phyloP scores from a whole-genome alignment of 106 monocot genomes.

The Allium cepa region DNA sequence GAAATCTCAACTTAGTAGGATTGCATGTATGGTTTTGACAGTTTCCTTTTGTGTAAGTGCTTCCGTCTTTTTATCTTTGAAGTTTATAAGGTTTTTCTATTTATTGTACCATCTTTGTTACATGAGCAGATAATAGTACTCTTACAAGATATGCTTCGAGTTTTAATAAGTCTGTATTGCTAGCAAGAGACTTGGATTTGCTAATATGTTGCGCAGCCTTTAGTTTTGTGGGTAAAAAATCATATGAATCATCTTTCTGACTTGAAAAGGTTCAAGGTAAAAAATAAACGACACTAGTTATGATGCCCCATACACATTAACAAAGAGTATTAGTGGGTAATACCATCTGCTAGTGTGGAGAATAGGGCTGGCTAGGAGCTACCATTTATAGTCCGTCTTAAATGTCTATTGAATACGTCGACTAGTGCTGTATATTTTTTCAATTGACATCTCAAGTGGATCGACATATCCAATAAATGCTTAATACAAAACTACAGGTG shows the following conservation, averaged over 20 bases:
- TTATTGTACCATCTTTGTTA: neutral
- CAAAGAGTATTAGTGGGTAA: too few relatives aligned
- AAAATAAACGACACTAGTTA: too few relatives aligned
- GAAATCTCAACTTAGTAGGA: constrained; percentile 63
- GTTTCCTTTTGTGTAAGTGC: constrained; percentile 72
- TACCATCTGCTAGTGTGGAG: too few relatives aligned
- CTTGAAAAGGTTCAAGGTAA: constrained; percentile 61
- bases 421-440: too few relatives aligned
- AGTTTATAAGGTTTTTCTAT: neutral
- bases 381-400: too few relatives aligned
- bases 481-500: too few relatives aligned
- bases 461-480: too few relatives aligned
- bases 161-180: constrained; percentile 75
- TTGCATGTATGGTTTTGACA: constrained; percentile 60
- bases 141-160: constrained; percentile 86
- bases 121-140: constrained; percentile 55
- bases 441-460: too few relatives aligned
- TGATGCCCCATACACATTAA: too few relatives aligned
- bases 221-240: constrained; percentile 59
- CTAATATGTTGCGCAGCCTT: constrained; percentile 56
- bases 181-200: constrained; percentile 64
- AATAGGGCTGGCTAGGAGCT: too few relatives aligned
- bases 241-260: constrained; percentile 44
- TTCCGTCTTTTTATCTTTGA: neutral
- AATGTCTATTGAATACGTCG: too few relatives aligned